Evolutionary conservation across 495 filamentous ascomycete genomes (phyloP).

Genomic region (Aspergillus egyptiacus): DNA sequence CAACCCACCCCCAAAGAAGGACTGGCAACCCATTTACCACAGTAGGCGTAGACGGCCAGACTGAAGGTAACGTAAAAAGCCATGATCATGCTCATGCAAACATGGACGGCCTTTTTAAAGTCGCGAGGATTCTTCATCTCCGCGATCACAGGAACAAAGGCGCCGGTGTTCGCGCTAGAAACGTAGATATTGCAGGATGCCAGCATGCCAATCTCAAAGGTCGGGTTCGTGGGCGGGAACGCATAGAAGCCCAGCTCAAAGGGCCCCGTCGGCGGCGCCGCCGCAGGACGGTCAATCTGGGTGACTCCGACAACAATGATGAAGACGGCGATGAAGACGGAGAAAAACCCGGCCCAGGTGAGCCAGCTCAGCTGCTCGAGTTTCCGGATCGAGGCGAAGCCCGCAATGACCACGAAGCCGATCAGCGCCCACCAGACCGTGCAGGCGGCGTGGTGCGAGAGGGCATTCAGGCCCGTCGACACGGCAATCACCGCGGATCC

Average conservation of each 20-base stretch:
- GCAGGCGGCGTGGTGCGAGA: constrained; percentile 43
- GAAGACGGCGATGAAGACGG: constrained; percentile 40
- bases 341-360: constrained; percentile 39
- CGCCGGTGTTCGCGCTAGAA: constrained; percentile 51
- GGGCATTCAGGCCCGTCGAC: constrained; percentile 44
- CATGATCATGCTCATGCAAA: constrained; percentile 55
- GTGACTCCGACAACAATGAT: constrained; percentile 46
- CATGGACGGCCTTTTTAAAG: constrained; percentile 56
- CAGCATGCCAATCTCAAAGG: constrained; percentile 33
- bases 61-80: constrained; percentile 51
- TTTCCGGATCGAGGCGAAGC: constrained; percentile 34
- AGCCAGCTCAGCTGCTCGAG: constrained; percentile 41
- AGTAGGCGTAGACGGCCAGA: constrained; percentile 59
- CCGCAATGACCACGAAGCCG: constrained; percentile 64
- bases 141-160: constrained; percentile 67
- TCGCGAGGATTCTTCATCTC: constrained; percentile 65
- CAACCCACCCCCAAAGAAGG: too few species aligned
- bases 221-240: constrained; percentile 20
- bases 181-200: constrained; percentile 37
- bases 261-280: constrained; percentile 27
- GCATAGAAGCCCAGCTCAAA: constrained; percentile 44
- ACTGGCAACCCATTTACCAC: constrained; percentile 57
- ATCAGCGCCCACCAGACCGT: constrained; percentile 43
- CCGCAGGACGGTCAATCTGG: constrained; percentile 31
- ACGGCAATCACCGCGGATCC: constrained; percentile 47